Evolutionary conservation across 2,329 filamentous ascomycete genomes (phyloP), one percentile per base, ranked within the genome.

Genomic region (Ceratocystis variospora): DNA sequence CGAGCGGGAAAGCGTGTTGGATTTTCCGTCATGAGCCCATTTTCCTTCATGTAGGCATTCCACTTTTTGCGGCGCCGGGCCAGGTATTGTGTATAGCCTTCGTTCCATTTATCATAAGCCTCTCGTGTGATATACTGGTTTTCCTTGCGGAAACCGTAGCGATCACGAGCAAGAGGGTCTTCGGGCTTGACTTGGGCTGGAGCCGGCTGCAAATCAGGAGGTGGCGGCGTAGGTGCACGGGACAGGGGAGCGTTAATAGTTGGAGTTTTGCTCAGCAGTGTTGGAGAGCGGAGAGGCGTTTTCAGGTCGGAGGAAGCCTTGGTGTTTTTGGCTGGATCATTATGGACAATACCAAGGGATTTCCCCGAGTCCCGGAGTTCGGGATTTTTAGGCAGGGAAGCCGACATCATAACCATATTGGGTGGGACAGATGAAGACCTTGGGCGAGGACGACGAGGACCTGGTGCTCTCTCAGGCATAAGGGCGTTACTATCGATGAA

Each of bases 121-220:
- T 87, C 81, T 22, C 86, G 77, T 1, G 83, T 88, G 69, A 96
- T 81, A 72, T 95, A 87, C 70, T 92, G 87, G 50, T 86, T 93
- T 46, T 84, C 83, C 74, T 96, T 97, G 70, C 90, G 89, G 78
- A 97, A 97, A 2, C 93, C 93, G 72, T 96, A 96, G 17, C 89
- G 83, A 74, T 96, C 92, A 65, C 91, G 85, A 19, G 75, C 73
- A 15, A 74, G 74, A 4, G 81, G 78, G 28, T 82, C 80, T 67
- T 83, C 78, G 2, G 78, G 74, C 15, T 79, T 76, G 1, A 70
- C 68, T 3, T 74, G 74, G 37, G 73, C 70, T 33, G 72, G 72
- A 46, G 68, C 73, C 66, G 68, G 71, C 64, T 67, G 73, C 63
- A 65, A 28, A 25, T 65, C 62, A 31, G 66, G 68, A 73, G 67